Base-by-base conservation (phyloP, 371 early-diverging fungal species). In the Fennellomyces sp. region DNA sequence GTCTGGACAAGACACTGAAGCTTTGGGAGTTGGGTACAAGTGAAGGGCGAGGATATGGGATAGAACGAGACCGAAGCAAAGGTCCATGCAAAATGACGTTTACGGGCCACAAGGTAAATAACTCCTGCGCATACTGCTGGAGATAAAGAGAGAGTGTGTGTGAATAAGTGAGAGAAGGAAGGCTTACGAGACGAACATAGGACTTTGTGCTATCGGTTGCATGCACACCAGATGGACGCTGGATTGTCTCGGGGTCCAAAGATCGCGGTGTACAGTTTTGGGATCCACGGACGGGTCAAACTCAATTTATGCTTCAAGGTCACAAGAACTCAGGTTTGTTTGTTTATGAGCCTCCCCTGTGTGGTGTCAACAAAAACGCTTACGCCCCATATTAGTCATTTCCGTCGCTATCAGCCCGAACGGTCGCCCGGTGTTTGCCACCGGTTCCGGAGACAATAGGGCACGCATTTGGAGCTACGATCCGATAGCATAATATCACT, bases 161-260 rank as follows among this genome's bases (percentile, higher is more conserved):
- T n/a, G n/a, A n/a, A n/a, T n/a, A n/a, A n/a, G n/a, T n/a, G n/a
- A n/a, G n/a, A n/a, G n/a, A n/a, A n/a, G n/a, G n/a, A 25, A 25
- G 8, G 13, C 42, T 42, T 17, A 23, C 42, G 23, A 27, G 5
- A 49, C n/a, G n/a, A n/a, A n/a, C n/a, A 6, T 63, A 89, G 83
- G 99, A 99, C 79, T 97, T 96, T 88, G 98, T 99, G 6, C 83
- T 98, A 19, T 93, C 94, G 0, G 96, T 99, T 21, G 98, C 96
- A 0, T 94, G 91, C 52, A 91, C 96, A 35, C 92, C 94, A 11
- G 87, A 92, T 68, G 94, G 92, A 50, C 92, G 91, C 68, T 97
- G 95, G 96, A 88, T 96, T 28, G 92, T 97, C 5, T 91, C 93
- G 49, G 97, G 96, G 12, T 91, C 91, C 65, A 98, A 98, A 72